These are phyloP conservation scores for Tetraselmis chui DNA, from an alignment of 139 green algal genomes.

Conservation along the genomic window DNA sequence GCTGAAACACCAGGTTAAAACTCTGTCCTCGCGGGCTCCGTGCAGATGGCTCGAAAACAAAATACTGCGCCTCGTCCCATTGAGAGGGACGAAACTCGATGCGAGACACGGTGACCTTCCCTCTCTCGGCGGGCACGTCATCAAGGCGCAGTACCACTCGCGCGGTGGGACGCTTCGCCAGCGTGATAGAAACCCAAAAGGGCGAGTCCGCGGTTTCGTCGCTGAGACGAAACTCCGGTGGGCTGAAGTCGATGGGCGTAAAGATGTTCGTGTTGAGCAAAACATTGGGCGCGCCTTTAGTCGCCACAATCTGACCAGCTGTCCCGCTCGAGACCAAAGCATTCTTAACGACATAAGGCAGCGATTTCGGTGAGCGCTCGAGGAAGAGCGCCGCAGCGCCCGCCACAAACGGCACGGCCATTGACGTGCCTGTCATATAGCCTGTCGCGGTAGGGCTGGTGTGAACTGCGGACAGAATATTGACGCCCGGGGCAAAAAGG, in stretches of 20 bases:
- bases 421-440: slow-evolving; percentile 47
- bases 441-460: slow-evolving; percentile 14
- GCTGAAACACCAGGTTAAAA: not conserved
- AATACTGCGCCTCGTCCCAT: not conserved
- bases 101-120: not conserved
- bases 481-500: slow-evolving; percentile 49
- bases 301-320: not conserved
- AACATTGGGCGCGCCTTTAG: not conserved
- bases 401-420: slow-evolving; percentile 54
- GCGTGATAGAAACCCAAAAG: not conserved
- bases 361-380: slow-evolving; percentile 28
- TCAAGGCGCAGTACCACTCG: not conserved
- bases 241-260: not conserved
- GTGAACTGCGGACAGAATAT: slow-evolving; percentile 32
- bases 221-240: not conserved
- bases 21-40: not conserved
- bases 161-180: not conserved
- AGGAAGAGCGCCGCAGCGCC: slow-evolving; percentile 60
- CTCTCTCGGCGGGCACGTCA: not conserved
- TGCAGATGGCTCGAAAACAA: not conserved
- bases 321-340: not conserved
- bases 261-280: not conserved
- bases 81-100: not conserved
- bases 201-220: not conserved
- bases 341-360: slow-evolving; percentile 15